A percentile compares a stretch with the other conserved stretches of the same genome.
Evolutionary conservation across 345 rosid species (phyloP).

Genomic region (Raphanus sativus): DNA sequence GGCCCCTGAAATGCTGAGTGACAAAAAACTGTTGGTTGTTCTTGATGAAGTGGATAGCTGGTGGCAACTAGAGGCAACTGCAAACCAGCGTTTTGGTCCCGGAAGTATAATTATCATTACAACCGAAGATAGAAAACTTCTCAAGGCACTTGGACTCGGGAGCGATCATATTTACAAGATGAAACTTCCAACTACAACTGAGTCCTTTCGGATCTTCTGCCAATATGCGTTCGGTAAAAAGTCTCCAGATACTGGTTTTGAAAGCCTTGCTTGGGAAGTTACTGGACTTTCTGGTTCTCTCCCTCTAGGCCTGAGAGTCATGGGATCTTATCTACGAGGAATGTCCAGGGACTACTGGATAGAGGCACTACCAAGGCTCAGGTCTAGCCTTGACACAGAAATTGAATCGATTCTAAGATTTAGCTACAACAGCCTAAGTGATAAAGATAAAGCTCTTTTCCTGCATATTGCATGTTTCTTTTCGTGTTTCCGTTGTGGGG

Average conservation of each 20-base stretch:
- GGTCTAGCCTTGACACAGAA: neutral
- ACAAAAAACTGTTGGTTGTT: neutral
- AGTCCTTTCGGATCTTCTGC: neutral
- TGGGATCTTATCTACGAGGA: neutral
- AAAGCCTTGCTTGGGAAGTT: neutral
- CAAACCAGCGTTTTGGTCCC: neutral
- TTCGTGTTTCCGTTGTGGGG: too few relatives aligned
- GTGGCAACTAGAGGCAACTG: neutral
- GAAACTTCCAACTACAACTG: neutral
- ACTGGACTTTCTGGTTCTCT: neutral
- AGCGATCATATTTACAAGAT: neutral
- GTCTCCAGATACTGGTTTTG: neutral
- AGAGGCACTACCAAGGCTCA: neutral
- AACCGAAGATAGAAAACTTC: neutral
- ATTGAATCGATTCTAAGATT: neutral
- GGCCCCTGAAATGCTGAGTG: neutral
- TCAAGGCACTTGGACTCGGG: neutral
- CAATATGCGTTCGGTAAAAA: neutral
- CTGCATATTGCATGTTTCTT: neutral
- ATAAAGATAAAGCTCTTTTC: neutral
- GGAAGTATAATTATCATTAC: neutral
- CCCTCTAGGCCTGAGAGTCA: neutral
- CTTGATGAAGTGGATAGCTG: constrained; percentile 1
- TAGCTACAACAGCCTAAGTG: neutral
- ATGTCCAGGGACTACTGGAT: neutral